Conservation (phyloP, 148 eudicot species). For the Suaeda aralocaspica region DNA sequence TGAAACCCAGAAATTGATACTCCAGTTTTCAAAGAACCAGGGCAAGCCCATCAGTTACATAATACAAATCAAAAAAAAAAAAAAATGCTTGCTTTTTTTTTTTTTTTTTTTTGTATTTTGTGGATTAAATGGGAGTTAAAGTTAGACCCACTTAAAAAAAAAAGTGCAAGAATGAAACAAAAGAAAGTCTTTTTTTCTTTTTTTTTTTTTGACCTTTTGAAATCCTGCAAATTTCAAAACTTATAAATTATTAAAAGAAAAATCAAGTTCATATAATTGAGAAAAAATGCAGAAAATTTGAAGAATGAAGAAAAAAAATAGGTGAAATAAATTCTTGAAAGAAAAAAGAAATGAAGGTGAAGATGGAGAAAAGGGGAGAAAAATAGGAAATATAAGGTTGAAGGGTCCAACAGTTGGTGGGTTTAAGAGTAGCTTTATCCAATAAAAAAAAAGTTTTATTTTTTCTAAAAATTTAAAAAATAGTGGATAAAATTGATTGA, state of each 20-base stretch:
- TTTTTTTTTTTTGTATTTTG: background rate
- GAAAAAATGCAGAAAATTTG: background rate
- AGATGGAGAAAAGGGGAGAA: background rate
- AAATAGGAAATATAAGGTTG: too few relatives aligned
- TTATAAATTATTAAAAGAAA: background rate
- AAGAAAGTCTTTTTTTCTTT: background rate
- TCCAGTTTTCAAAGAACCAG: slow-evolving; percentile 28
- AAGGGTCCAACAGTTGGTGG: slow-evolving; percentile 4
- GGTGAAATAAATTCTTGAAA: background rate
- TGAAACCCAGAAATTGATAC: slow-evolving; percentile 17
- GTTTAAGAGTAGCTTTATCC: slow-evolving; percentile 18
- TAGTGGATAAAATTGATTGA: background rate
- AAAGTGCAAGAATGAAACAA: slow-evolving; percentile 22
- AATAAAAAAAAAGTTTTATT: background rate
- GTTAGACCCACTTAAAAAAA: slow-evolving; percentile 24
- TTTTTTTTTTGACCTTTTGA: background rate
- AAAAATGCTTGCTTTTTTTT: background rate
- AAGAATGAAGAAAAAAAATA: background rate
- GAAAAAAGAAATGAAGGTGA: background rate
- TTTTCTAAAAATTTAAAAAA: background rate
- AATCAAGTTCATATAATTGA: background rate
- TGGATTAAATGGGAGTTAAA: slow-evolving; percentile 18
- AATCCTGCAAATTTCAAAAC: background rate
- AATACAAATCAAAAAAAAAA: background rate
- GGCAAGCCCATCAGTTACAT: slow-evolving; percentile 32